Conservation (phyloP, 2,329 filamentous ascomycete genomes). For the Zymoseptoria tritici region DNA sequence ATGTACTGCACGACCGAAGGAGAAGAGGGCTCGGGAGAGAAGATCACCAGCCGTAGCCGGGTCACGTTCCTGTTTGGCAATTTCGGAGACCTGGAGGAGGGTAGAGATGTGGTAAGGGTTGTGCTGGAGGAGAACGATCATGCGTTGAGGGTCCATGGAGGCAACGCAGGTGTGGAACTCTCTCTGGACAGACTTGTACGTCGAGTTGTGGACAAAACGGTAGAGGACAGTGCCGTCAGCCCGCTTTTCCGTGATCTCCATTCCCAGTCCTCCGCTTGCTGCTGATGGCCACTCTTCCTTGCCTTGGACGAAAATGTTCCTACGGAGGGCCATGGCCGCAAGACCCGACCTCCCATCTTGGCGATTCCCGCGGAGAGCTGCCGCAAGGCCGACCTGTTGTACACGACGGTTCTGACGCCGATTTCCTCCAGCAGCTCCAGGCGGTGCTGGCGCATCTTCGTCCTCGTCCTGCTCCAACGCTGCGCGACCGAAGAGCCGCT, state of each 20-base stretch:
- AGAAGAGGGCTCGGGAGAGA: slow-evolving; percentile 83
- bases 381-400: slow-evolving; percentile 52
- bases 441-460: slow-evolving; percentile 38
- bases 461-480: slow-evolving; percentile 53
- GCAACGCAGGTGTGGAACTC: slow-evolving; percentile 75
- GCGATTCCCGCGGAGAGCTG: slow-evolving; percentile 45
- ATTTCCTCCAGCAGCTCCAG: slow-evolving; percentile 22
- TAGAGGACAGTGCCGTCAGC: slow-evolving; percentile 61
- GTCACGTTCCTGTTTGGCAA: slow-evolving; percentile 86
- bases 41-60: slow-evolving; percentile 79
- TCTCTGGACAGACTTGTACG: slow-evolving; percentile 67
- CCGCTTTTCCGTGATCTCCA: slow-evolving; percentile 59
- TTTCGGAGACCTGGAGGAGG: slow-evolving; percentile 85
- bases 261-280: slow-evolving; percentile 72
- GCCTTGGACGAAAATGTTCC: slow-evolving; percentile 78
- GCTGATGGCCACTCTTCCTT: slow-evolving; percentile 81
- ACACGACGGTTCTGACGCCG: slow-evolving; percentile 28
- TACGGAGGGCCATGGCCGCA: slow-evolving; percentile 62
- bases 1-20: slow-evolving; percentile 80
- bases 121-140: slow-evolving; percentile 66
- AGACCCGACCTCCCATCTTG: slow-evolving; percentile 56
- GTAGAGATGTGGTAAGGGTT: slow-evolving; percentile 89
- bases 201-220: slow-evolving; percentile 64
- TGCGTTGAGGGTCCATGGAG: slow-evolving; percentile 71
- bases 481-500: slow-evolving; percentile 59